A percentile compares a stretch with the other conserved stretches of the same genome.
These are phyloP conservation scores for Melaleuca alternifolia DNA, from an alignment of 345 rosid genomes.

Conservation along the genomic window DNA sequence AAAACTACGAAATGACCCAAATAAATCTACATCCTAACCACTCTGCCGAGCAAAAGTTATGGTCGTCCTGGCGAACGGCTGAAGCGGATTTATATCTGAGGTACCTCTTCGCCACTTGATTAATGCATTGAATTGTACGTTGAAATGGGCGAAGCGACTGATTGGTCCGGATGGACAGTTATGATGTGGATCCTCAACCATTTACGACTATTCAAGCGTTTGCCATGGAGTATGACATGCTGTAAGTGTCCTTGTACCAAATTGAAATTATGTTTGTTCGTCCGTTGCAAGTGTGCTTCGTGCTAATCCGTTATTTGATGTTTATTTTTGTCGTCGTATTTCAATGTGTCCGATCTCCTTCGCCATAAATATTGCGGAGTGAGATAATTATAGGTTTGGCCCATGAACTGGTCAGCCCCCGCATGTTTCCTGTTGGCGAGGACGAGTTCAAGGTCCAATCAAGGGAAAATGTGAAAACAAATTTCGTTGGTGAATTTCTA, in stretches of 20 bases:
- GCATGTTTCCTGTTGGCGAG: accelerated
- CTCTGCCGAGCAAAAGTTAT: background rate
- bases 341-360: accelerated
- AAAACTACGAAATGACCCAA: no score
- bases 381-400: background rate
- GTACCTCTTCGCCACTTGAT: no score
- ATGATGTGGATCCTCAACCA: background rate
- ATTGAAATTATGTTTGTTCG: no score
- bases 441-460: background rate
- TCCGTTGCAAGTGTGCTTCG: background rate
- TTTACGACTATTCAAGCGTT: no score
- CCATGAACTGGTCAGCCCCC: background rate
- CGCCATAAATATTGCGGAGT: background rate
- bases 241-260: no score
- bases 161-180: accelerated
- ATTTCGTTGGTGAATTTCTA: background rate
- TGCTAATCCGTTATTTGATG: no score
- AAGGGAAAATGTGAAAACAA: background rate
- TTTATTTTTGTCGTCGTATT: no score
- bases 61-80: accelerated
- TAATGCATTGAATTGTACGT: no score
- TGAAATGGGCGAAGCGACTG: no score
- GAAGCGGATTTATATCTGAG: background rate
- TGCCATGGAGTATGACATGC: no score
- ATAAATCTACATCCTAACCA: background rate